A percentile compares a stretch with the other conserved stretches of the same genome.
Conservation (phyloP, 257 asterid genomes). For the Anisodus acutangulus region DNA sequence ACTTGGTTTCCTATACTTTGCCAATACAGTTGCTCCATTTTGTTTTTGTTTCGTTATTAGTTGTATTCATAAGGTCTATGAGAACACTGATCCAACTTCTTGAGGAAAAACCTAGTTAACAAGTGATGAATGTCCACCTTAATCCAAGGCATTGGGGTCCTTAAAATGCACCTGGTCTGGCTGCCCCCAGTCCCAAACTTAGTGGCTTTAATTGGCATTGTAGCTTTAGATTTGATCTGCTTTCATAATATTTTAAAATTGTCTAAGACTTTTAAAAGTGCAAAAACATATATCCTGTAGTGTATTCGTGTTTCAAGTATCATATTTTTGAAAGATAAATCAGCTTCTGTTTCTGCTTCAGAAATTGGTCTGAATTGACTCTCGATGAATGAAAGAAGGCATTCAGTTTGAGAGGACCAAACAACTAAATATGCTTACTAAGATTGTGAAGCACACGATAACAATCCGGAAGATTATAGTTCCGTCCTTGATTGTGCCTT, state of each 20-base stretch:
- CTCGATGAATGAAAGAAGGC: not conserved
- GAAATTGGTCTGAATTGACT: constrained; percentile 8
- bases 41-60: not conserved
- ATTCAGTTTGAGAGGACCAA: constrained; percentile 12
- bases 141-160: not conserved
- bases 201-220: constrained; percentile 24
- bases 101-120: not conserved
- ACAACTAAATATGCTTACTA: not conserved
- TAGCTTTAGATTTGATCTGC: not conserved
- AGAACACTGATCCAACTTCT: not conserved
- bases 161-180: not conserved
- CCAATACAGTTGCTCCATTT: not conserved
- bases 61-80: constrained; percentile 17
- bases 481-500: not conserved
- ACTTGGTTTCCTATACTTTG: not conserved
- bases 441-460: not conserved
- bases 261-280: not conserved
- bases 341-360: not conserved
- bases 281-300: constrained; percentile 13
- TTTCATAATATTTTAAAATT: not conserved
- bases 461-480: constrained; percentile 11
- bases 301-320: constrained; percentile 13
- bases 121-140: constrained; percentile 12
- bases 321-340: not conserved
- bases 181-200: not conserved